phyloP scores from a whole-genome alignment of 2,329 filamentous ascomycete species.

The Akanthomyces muscarius region DNA sequence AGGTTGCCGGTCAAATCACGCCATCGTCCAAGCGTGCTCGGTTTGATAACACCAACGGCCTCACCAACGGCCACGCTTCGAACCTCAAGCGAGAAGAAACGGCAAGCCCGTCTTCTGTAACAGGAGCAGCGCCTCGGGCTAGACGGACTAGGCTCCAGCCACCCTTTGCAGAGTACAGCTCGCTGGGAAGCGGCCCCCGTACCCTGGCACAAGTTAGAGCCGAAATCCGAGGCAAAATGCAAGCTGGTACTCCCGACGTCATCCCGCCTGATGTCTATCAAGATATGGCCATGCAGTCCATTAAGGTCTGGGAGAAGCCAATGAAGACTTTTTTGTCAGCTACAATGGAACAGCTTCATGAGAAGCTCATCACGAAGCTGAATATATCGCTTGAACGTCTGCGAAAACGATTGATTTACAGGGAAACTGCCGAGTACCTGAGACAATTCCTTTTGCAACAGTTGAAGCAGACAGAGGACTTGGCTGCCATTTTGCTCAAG shows the following conservation, averaged over 20 bases:
- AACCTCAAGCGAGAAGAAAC: constrained; percentile 38
- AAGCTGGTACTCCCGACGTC: constrained; percentile 55
- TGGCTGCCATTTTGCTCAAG: constrained; percentile 43
- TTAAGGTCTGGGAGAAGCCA: constrained; percentile 55
- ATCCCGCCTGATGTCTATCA: constrained; percentile 59
- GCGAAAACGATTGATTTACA: constrained; percentile 48
- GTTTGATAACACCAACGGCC: neutral
- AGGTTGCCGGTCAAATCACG: constrained; percentile 26
- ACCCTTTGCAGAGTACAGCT: constrained; percentile 38
- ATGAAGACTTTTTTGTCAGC: constrained; percentile 45
- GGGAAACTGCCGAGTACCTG: constrained; percentile 42
- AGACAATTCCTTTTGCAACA: constrained; percentile 41
- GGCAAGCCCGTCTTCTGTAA: neutral
- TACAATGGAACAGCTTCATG: constrained; percentile 46
- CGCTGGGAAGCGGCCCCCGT: constrained; percentile 38
- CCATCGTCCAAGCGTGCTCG: constrained; percentile 29
- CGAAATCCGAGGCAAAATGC: constrained; percentile 51
- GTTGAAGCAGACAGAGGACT: constrained; percentile 31
- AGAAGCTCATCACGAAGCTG: constrained; percentile 45
- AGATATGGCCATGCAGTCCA: constrained; percentile 51
- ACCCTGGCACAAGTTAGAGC: constrained; percentile 49
- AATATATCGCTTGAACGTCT: constrained; percentile 43
- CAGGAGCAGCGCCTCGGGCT: constrained; percentile 22
- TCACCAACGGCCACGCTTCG: constrained; percentile 14
- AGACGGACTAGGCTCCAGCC: constrained; percentile 25